phyloP scores from a whole-genome alignment of 2,329 filamentous ascomycete genomes.

The Fusarium musae region DNA sequence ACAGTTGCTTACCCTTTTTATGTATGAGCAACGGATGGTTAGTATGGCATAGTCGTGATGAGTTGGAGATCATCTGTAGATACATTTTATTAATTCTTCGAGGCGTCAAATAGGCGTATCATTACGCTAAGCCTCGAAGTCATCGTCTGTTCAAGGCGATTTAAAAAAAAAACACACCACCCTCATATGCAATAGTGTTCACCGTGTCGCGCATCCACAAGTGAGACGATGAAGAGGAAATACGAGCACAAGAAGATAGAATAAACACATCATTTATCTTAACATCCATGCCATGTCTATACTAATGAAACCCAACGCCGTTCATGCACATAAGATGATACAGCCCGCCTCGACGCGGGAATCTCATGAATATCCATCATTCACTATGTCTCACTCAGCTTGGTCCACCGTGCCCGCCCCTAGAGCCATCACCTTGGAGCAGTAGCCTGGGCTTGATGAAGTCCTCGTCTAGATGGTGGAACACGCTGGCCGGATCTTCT shows the following conservation, averaged over 20 bases:
- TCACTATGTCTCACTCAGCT: slow-evolving; percentile 24
- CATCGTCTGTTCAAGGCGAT: slow-evolving; percentile 29
- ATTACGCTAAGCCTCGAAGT: slow-evolving; percentile 17
- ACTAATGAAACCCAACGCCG: slow-evolving; percentile 40
- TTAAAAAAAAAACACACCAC: slow-evolving; percentile 28
- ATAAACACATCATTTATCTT: slow-evolving; percentile 22
- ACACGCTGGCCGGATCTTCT: slow-evolving; percentile 89
- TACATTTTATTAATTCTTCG: slow-evolving; percentile 37
- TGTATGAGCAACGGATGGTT: slow-evolving; percentile 28
- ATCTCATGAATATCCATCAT: slow-evolving; percentile 13
- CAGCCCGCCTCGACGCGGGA: slow-evolving; percentile 10
- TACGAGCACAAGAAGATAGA: background rate
- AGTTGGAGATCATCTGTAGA: slow-evolving; percentile 34
- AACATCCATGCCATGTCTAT: slow-evolving; percentile 37
- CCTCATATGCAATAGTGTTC: slow-evolving; percentile 7
- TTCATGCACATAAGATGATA: slow-evolving; percentile 41
- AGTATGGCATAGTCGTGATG: slow-evolving; percentile 7
- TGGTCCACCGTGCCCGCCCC: slow-evolving; percentile 44
- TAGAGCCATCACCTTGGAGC: slow-evolving; percentile 71
- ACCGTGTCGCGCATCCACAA: background rate
- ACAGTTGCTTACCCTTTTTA: slow-evolving; percentile 21
- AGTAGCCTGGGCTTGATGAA: slow-evolving; percentile 94
- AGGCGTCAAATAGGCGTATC: slow-evolving; percentile 17
- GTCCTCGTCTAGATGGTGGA: slow-evolving; percentile 92
- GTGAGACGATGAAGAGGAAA: background rate